Evolutionary conservation across 371 early-diverging fungal species (phyloP).

Genomic region (Mortierella sp.): DNA sequence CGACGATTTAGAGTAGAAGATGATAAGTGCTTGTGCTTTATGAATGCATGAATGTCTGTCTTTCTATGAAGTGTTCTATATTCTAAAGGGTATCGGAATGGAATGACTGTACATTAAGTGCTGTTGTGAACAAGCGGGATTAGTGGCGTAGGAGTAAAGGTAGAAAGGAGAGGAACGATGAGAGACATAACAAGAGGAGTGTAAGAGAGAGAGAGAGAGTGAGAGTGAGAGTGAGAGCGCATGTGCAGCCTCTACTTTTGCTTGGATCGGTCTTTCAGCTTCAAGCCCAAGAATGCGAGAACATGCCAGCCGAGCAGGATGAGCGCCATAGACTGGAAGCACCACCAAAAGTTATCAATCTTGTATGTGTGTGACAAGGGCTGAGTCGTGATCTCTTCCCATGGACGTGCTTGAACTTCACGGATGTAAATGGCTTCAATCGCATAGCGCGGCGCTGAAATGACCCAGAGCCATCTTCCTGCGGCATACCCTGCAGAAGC

Average conservation of each 20-base stretch:
- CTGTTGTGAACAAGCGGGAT: too few relatives aligned
- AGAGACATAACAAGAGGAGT: too few relatives aligned
- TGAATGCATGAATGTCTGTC: too few relatives aligned
- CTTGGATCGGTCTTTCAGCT: slow-evolving; percentile 59
- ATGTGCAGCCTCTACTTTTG: slow-evolving; percentile 28
- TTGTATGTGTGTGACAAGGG: slow-evolving; percentile 29
- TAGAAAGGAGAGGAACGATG: too few relatives aligned
- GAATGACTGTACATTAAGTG: too few relatives aligned
- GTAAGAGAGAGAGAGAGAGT: too few relatives aligned
- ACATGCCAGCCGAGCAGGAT: slow-evolving; percentile 58
- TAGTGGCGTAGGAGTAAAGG: too few relatives aligned
- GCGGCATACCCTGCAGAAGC: slow-evolving; percentile 51
- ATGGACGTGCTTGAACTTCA: slow-evolving; percentile 57
- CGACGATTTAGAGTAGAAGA: too few relatives aligned
- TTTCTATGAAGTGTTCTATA: too few relatives aligned
- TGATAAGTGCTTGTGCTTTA: too few relatives aligned
- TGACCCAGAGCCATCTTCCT: slow-evolving; percentile 38
- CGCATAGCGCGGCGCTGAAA: slow-evolving; percentile 64
- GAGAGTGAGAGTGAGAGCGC: background rate
- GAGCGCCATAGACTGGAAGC: slow-evolving; percentile 39
- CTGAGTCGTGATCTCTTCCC: slow-evolving; percentile 43
- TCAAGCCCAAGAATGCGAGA: slow-evolving; percentile 58
- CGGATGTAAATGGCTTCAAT: slow-evolving; percentile 62
- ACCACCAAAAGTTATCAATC: slow-evolving; percentile 41
- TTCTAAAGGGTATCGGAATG: too few relatives aligned